These are phyloP conservation scores for Pseudisothecium myosuroides DNA, from an alignment of 225 moss, liverwort and hornwort genomes.

Conservation along the genomic window DNA sequence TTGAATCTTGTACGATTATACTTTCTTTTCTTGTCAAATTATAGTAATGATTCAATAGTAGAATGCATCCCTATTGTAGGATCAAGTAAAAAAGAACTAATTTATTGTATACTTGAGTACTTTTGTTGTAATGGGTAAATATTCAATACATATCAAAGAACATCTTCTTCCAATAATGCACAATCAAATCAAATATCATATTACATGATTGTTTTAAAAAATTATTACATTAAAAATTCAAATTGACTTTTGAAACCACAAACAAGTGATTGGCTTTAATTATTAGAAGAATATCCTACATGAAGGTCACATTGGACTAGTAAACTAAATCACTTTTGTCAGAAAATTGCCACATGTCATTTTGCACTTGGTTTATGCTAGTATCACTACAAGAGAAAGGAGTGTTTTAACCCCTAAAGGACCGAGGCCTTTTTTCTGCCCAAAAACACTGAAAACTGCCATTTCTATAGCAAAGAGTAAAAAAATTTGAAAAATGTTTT, in stretches of 20 bases:
- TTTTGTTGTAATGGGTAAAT: neutral
- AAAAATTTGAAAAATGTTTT: too few relatives aligned
- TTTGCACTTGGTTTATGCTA: neutral
- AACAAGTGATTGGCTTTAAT: neutral
- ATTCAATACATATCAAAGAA: neutral
- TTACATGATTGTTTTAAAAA: neutral
- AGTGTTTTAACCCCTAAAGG: too few relatives aligned
- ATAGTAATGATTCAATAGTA: neutral
- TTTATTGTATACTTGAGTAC: accelerated
- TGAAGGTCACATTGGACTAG: neutral
- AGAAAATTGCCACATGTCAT: neutral
- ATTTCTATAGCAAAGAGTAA: too few relatives aligned
- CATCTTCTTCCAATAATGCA: neutral
- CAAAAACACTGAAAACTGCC: too few relatives aligned
- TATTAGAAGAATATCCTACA: neutral
- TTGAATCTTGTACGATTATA: neutral
- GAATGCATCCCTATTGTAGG: neutral
- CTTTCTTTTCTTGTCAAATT: neutral
- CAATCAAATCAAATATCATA: neutral
- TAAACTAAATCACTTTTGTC: neutral
- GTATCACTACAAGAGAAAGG: too few relatives aligned
- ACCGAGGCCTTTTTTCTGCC: too few relatives aligned
- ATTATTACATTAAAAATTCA: neutral
- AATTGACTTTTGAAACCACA: neutral
- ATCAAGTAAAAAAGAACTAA: neutral